Conservation (phyloP, 768 basidiomycete species). For the Termitomyces titanicus region DNA sequence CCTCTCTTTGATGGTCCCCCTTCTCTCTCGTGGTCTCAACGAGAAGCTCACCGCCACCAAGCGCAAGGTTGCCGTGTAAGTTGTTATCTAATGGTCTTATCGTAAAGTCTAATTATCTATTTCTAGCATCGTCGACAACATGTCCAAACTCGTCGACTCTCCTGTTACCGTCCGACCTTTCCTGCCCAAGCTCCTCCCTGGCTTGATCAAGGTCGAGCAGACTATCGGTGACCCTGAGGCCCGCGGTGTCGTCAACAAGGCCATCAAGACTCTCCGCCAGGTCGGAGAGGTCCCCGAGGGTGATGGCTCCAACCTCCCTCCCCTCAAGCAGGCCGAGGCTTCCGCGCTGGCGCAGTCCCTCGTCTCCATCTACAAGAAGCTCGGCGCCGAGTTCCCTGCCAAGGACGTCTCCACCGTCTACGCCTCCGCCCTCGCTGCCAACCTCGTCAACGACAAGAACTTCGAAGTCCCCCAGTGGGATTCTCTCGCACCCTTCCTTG, state of each 20-base stretch:
- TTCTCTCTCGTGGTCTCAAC: slow-evolving; percentile 86
- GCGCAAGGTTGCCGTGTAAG: slow-evolving; percentile 95
- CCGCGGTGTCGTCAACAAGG: slow-evolving; percentile 85
- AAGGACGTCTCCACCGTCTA: slow-evolving; percentile 64
- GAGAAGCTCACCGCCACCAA: slow-evolving; percentile 96
- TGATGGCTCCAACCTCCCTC: slow-evolving; percentile 91
- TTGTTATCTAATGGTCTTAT: slow-evolving; percentile 19
- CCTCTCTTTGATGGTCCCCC: slow-evolving; percentile 96
- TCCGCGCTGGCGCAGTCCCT: slow-evolving; percentile 64
- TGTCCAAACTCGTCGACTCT: slow-evolving; percentile 97
- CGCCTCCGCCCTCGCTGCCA: slow-evolving; percentile 75
- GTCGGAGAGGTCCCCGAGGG: slow-evolving; percentile 87
- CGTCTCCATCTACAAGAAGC: slow-evolving; percentile 82
- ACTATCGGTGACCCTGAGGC: slow-evolving; percentile 98
- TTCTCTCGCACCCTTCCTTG: slow-evolving; percentile 70
- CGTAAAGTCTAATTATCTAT: slow-evolving; percentile 10
- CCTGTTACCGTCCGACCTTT: slow-evolving; percentile 94
- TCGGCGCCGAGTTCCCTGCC: slow-evolving; percentile 52
- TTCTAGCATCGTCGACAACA: slow-evolving; percentile 90
- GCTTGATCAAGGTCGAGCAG: slow-evolving; percentile 91
- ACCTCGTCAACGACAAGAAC: slow-evolving; percentile 87
- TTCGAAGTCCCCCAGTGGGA: slow-evolving; percentile 91
- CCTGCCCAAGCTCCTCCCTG: slow-evolving; percentile 92
- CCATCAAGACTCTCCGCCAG: slow-evolving; percentile 93
- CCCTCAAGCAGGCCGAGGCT: slow-evolving; percentile 74